Percentiles rank a stretch among this genome's conserved stretches.
Evolutionary conservation across 305 asterid genomes (phyloP).

Genomic region (Fraxinus angustifolia): DNA sequence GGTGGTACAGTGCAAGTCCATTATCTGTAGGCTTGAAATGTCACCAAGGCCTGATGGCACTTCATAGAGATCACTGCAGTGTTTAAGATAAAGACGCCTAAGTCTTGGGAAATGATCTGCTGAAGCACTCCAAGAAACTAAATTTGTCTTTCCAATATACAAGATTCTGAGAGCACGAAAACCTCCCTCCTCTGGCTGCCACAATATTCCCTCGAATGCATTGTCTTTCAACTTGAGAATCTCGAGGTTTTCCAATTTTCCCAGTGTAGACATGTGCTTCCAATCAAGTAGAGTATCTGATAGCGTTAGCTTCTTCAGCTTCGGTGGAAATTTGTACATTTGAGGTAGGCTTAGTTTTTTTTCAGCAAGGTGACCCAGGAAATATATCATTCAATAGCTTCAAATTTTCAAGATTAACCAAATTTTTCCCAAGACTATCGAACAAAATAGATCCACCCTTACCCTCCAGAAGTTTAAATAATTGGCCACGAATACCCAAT

Average conservation of each 20-base stretch:
- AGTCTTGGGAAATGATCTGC: conserved; percentile 43
- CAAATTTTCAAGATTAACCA: conserved; percentile 40
- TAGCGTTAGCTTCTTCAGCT: conserved; percentile 45
- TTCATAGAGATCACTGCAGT: conserved; percentile 33
- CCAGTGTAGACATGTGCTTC: conserved; percentile 43
- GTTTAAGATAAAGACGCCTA: conserved; percentile 28
- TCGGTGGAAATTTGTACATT: conserved; percentile 37
- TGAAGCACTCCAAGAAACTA: conserved; percentile 41
- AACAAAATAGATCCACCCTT: conserved; percentile 28
- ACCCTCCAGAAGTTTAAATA: conserved; percentile 33
- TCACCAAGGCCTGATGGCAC: conserved; percentile 40
- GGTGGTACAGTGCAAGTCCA: conserved; percentile 38
- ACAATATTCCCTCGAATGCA: conserved; percentile 41
- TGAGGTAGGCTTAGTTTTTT: conserved; percentile 32
- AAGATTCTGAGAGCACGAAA: conserved; percentile 36
- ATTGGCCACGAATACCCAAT: conserved; percentile 44
- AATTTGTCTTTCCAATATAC: conserved; percentile 38
- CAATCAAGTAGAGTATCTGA: conserved; percentile 45
- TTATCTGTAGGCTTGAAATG: conserved; percentile 34
- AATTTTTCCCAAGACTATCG: conserved; percentile 32
- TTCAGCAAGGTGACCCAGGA: conserved; percentile 30
- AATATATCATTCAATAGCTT: conserved; percentile 40
- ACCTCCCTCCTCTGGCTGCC: conserved; percentile 43
- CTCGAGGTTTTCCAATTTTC: conserved; percentile 44
- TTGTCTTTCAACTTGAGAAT: conserved; percentile 50